These are phyloP conservation scores for Neocucurbitaria cava DNA, from an alignment of 2,329 filamentous ascomycete genomes.

Conservation along the genomic window DNA sequence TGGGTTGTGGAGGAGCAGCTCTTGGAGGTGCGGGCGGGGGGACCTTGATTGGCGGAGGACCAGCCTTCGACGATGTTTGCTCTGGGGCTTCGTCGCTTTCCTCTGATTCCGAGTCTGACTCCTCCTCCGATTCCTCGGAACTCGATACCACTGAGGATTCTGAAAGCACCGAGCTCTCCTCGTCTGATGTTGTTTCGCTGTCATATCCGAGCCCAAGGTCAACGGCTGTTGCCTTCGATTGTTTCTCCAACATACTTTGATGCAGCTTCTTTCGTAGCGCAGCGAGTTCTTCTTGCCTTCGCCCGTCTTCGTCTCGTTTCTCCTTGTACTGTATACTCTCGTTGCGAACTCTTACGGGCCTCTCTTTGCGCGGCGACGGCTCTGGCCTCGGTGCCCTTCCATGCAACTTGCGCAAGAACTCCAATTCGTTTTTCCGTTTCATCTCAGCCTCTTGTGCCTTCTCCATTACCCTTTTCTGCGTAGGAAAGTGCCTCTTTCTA, in stretches of 20 bases:
- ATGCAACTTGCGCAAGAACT: constrained; percentile 45
- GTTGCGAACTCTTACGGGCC: background rate
- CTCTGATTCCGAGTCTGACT: constrained; percentile 33
- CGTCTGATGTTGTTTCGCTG: constrained; percentile 35
- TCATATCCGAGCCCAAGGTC: constrained; percentile 42
- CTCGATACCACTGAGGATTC: constrained; percentile 44
- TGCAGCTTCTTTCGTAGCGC: constrained; percentile 43
- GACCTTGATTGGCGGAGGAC: constrained; percentile 15
- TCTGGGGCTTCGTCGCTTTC: constrained; percentile 42
- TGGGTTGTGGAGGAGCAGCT: constrained; percentile 6
- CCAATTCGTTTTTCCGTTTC: constrained; percentile 45
- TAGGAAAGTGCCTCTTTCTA: constrained; percentile 81
- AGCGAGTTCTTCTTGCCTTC: constrained; percentile 34
- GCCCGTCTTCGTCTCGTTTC: background rate
- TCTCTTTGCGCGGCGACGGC: background rate
- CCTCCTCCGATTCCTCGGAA: constrained; percentile 29
- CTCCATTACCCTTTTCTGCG: constrained; percentile 71
- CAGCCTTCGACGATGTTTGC: constrained; percentile 46
- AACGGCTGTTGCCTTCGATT: constrained; percentile 11
- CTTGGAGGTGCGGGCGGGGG: constrained; percentile 21
- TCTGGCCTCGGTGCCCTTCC: constrained; percentile 27
- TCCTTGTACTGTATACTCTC: background rate
- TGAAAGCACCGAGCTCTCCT: constrained; percentile 31
- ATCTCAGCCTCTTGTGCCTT: constrained; percentile 59
- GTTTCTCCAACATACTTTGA: constrained; percentile 40